Evolutionary conservation across 768 basidiomycete genomes (phyloP), one percentile per base, ranked within the genome.

Genomic region (Dendrothele bispora): DNA sequence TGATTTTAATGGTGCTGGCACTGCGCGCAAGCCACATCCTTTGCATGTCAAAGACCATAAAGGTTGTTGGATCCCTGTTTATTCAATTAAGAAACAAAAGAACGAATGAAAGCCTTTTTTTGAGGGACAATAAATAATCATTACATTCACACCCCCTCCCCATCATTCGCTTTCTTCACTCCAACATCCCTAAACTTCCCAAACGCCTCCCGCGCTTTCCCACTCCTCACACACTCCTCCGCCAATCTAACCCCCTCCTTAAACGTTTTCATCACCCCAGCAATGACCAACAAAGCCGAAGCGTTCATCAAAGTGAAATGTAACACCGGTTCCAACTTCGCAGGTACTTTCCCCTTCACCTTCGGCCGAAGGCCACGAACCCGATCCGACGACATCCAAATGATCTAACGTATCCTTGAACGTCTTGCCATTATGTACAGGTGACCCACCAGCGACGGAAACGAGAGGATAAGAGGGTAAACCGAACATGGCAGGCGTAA

Each of bases 241-340:
- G 91, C 94, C 53, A 88, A 56, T 50, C 69, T 65, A 1, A 87
- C 82, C 2, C 92, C 94, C 15, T 91, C 78, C 55, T 76, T 75
- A 60, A 79, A 91, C 58, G 82, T 78, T 25, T 62, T 62, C 18
- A 87, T 91, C 37, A 86, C 48, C 5, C 93, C 94, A 6, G 91
- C 84, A 3, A 98, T 82, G 22, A 94, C 84, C 34, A 99, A 69
- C 48, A 98, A 63, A 12, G 93, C 95, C 4, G 93, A 84, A 3
- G 95, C 82, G 58, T 99, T 98, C 69, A 98, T 69, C 49, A 94
- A 68, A 50, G 98, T 91, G 62, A 94, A 98, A 59, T 97, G 84
- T 41, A 84, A 66, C 29, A 95, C 77, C 0, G 93, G 78, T 7
- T 67, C 71, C 49, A 92, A 62, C 4, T 65, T 66, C 45, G 71